Conservation (phyloP, 495 filamentous ascomycete species). For the Aspergillus carlsbadensis region DNA sequence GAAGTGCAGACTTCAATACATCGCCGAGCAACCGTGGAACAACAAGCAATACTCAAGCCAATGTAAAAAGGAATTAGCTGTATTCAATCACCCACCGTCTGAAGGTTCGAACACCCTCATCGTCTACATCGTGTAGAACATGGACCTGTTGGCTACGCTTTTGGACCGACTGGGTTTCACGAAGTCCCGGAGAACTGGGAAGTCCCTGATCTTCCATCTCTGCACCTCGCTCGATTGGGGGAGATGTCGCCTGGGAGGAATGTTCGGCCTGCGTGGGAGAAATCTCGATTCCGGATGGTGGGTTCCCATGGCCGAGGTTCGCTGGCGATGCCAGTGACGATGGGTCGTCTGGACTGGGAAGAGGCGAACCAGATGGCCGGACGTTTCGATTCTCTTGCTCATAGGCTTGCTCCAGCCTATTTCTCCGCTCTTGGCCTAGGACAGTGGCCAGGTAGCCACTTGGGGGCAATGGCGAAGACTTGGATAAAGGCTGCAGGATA, state of each 20-base stretch:
- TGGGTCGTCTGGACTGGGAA: constrained; percentile 2
- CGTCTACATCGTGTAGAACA: constrained; percentile 33
- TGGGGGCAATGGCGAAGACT: constrained; percentile 28
- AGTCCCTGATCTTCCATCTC: constrained; percentile 10
- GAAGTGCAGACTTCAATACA: background rate
- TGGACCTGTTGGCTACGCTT: constrained; percentile 28
- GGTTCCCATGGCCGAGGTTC: constrained; percentile 2
- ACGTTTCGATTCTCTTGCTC: constrained; percentile 6
- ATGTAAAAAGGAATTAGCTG: constrained; percentile 18
- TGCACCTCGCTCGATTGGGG: constrained; percentile 14
- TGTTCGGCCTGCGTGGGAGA: constrained; percentile 6
- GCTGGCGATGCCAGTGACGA: constrained; percentile 6
- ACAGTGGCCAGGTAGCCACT: constrained; percentile 25
- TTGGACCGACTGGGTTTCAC: constrained; percentile 13
- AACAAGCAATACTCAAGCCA: background rate
- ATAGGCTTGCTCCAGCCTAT: constrained; percentile 8
- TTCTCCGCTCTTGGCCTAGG: constrained; percentile 16
- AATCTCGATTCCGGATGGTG: constrained; percentile 1
- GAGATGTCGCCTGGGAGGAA: constrained; percentile 8
- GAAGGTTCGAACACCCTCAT: constrained; percentile 33
- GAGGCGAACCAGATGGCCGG: background rate
- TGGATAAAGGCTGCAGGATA: constrained; percentile 37
- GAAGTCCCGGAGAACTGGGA: constrained; percentile 11
- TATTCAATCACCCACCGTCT: constrained; percentile 38
- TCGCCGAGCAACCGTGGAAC: background rate